Evolutionary conservation across 2,329 filamentous ascomycete genomes (phyloP).

Genomic region (Ascosphaera aggregata): DNA sequence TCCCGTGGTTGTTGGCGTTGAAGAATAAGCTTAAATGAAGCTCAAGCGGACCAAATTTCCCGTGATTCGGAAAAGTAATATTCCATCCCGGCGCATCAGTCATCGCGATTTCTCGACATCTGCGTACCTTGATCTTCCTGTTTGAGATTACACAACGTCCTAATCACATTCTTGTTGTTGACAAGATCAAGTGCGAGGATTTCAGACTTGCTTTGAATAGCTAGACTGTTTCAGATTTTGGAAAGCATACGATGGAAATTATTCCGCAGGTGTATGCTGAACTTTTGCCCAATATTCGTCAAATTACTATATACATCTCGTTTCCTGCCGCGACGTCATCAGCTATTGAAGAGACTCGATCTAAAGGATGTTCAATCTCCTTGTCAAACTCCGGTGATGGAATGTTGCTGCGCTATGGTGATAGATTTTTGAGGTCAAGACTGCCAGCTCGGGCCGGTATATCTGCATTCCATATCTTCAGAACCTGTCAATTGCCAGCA

Average conservation of each 20-base stretch:
- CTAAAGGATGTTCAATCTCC: conserved; percentile 1
- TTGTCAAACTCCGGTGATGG: conserved; percentile 8
- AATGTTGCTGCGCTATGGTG: neutral
- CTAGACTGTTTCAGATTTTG: neutral
- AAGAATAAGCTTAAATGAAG: too few relatives aligned
- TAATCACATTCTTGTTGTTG: too few relatives aligned
- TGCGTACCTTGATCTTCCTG: too few relatives aligned
- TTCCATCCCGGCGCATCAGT: too few relatives aligned
- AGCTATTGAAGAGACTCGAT: neutral
- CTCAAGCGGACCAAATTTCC: too few relatives aligned
- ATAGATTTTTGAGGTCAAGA: neutral
- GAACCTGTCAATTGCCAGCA: neutral
- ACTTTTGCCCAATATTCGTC: conserved; percentile 35
- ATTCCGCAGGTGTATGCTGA: conserved; percentile 31
- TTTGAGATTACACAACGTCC: too few relatives aligned
- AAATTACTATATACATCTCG: conserved; percentile 32
- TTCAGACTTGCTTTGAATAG: too few relatives aligned
- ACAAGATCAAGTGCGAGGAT: too few relatives aligned
- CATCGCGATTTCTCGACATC: too few relatives aligned
- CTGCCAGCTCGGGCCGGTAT: neutral
- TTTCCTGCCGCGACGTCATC: conserved; percentile 10
- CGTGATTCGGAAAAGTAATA: too few relatives aligned
- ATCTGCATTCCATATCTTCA: neutral
- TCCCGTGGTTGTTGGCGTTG: too few relatives aligned
- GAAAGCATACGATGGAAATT: neutral